These are phyloP conservation scores for Usnea hakonensis DNA, from an alignment of 495 filamentous ascomycete genomes.

Conservation along the genomic window DNA sequence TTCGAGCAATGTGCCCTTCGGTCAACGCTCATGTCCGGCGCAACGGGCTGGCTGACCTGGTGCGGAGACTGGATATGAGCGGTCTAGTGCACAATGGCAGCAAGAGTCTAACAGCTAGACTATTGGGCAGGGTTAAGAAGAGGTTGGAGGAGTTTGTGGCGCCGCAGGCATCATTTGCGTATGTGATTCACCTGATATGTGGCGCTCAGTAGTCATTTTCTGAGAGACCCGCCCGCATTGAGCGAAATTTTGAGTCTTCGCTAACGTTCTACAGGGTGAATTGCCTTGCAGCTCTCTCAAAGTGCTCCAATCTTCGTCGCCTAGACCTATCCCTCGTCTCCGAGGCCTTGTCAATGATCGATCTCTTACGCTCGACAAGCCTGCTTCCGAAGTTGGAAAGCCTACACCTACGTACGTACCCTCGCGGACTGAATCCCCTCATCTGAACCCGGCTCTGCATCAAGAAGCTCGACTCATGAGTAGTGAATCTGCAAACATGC, in stretches of 20 bases:
- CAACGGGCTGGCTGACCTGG: constrained; percentile 46
- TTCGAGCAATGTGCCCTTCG: constrained; percentile 54
- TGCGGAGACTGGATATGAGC: constrained; percentile 51
- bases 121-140: constrained; percentile 52
- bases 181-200: constrained; percentile 19
- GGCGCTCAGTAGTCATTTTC: constrained; percentile 1
- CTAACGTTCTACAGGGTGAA: constrained; percentile 38
- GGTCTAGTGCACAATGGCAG: constrained; percentile 57
- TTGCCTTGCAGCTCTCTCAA: constrained; percentile 54
- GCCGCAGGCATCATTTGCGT: constrained; percentile 57
- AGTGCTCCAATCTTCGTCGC: constrained; percentile 47
- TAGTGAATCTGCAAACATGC: not conserved
- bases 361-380: constrained; percentile 47
- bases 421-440: too few relatives aligned
- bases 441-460: not conserved
- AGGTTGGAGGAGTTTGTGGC: constrained; percentile 56
- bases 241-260: not conserved
- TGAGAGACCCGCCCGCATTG: not conserved
- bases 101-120: constrained; percentile 55
- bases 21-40: constrained; percentile 49
- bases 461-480: not conserved
- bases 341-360: constrained; percentile 43
- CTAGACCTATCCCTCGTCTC: constrained; percentile 56
- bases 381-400: constrained; percentile 40
- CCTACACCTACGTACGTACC: constrained; percentile 41